Conservation (phyloP, 768 basidiomycete species). For the Chalciporus chontae region DNA sequence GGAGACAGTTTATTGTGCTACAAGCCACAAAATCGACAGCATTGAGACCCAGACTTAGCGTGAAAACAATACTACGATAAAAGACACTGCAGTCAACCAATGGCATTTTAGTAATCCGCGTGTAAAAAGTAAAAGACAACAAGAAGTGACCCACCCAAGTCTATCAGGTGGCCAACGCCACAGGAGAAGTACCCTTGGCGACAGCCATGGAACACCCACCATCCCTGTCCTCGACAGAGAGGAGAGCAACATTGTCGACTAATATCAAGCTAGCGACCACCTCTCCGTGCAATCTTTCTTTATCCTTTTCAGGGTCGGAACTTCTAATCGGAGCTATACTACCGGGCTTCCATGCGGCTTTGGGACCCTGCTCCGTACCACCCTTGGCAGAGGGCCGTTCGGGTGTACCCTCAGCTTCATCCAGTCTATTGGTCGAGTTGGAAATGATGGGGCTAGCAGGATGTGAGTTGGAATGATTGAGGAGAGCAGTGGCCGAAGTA, state of each 20-base stretch:
- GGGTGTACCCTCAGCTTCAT: constrained; percentile 44
- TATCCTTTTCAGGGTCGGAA: constrained; percentile 29
- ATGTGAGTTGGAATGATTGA: constrained; percentile 35
- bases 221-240: constrained; percentile 34
- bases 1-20: constrained; percentile 24
- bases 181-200: constrained; percentile 11
- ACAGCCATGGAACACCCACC: constrained; percentile 7
- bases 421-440: constrained; percentile 28
- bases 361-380: constrained; percentile 36
- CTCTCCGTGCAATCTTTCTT: constrained; percentile 35
- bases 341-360: constrained; percentile 24
- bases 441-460: constrained; percentile 1
- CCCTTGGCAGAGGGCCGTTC: constrained; percentile 51
- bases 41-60: constrained; percentile 27
- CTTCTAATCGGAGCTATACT: constrained; percentile 10
- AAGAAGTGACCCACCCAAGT: constrained; percentile 15
- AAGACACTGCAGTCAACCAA: constrained; percentile 6
- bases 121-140: not conserved
- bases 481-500: constrained; percentile 31
- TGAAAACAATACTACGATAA: constrained; percentile 15
- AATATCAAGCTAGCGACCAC: constrained; percentile 34
- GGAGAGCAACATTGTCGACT: constrained; percentile 34
- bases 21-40: constrained; percentile 26
- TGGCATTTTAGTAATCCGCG: constrained; percentile 2
- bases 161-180: constrained; percentile 28